Evolutionary conservation across 345 rosid genomes (phyloP).

Genomic region (thale cress (Arabidopsis thaliana)): DNA sequence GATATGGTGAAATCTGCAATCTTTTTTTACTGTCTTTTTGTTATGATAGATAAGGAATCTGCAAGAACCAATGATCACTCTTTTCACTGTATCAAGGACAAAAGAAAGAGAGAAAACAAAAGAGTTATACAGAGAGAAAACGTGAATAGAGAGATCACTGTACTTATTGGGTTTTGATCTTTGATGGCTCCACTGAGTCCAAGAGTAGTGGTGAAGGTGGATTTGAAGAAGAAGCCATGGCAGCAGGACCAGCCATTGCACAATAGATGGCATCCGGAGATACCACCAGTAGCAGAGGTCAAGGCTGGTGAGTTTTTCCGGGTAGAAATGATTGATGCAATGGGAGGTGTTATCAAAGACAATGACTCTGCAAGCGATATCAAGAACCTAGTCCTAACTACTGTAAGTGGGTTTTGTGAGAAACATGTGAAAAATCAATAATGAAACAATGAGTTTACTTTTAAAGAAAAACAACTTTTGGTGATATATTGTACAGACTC

Average conservation of each 20-base stretch:
- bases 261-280: slow-evolving; percentile 83
- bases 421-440: neutral
- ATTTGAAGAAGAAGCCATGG: slow-evolving; percentile 75
- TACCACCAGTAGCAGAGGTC: slow-evolving; percentile 59
- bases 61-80: slow-evolving; percentile 6
- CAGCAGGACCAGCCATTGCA: slow-evolving; percentile 68
- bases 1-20: slow-evolving; percentile 1
- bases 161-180: too few species aligned
- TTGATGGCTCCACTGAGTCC: slow-evolving; percentile 67
- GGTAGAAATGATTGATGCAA: slow-evolving; percentile 72
- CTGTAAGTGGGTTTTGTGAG: slow-evolving; percentile 49
- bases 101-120: neutral
- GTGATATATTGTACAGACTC: slow-evolving; percentile 52
- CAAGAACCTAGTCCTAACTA: slow-evolving; percentile 56
- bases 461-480: neutral
- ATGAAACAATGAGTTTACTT: neutral
- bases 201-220: slow-evolving; percentile 62
- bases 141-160: neutral
- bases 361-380: slow-evolving; percentile 62
- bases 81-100: neutral
- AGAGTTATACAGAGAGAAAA: neutral
- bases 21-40: neutral
- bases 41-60: slow-evolving; percentile 27
- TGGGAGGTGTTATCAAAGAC: slow-evolving; percentile 71
- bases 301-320: slow-evolving; percentile 58